Base-by-base conservation (phyloP, 2,329 filamentous ascomycete species). In the Trichoderma harzianum region DNA sequence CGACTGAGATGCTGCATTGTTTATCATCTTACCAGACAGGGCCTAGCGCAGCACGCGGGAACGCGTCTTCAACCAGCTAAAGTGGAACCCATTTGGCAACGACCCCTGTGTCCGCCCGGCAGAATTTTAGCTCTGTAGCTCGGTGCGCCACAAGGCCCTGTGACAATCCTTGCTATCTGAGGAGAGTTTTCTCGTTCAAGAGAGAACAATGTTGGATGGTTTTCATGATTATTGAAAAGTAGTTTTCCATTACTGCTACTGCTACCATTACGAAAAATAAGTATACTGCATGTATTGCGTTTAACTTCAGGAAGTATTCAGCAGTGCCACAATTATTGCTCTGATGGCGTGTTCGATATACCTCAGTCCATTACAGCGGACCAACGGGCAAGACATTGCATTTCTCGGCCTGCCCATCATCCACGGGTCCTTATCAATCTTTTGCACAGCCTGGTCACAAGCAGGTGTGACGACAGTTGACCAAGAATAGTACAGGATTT, bases 1-100 rank as follows among this genome's bases (percentile, higher is more conserved):
- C 62, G 70, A 64, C 64, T 66, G 74, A 55, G 28, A 36, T 80
- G 78, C 79, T 78, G 79, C 79, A 80, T 81, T 82, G 80, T 82
- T 82, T 82, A 82, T 78, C 74, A 63, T 72, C 24, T 77, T 81
- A 73, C 80, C 75, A 61, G 36, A 74, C 73, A 1, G 24, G 76
- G 74, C 70, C 21, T 80, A 80, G 79, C 74, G 74, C 57, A 58
- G 74, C 80, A 77, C 80, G 79, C 43, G 73, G 73, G 76, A 62
- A 78, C 80, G 80, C 80, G 80, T 81, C 57, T 36, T 61, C 28
- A 51, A 34, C 57, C 26, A n/a, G 16, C 16, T 36, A 66, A n/a
- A 51, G 65, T 69, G 65, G 65, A 43, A 51, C 64, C 71, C 57
- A 61, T 72, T 55, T 39, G 39, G 28, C 36, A 34, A 61, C 18